Percentiles rank a stretch among this genome's conserved stretches.
Conservation (phyloP, 2,329 filamentous ascomycete species). For the Cladosporium sp. region DNA sequence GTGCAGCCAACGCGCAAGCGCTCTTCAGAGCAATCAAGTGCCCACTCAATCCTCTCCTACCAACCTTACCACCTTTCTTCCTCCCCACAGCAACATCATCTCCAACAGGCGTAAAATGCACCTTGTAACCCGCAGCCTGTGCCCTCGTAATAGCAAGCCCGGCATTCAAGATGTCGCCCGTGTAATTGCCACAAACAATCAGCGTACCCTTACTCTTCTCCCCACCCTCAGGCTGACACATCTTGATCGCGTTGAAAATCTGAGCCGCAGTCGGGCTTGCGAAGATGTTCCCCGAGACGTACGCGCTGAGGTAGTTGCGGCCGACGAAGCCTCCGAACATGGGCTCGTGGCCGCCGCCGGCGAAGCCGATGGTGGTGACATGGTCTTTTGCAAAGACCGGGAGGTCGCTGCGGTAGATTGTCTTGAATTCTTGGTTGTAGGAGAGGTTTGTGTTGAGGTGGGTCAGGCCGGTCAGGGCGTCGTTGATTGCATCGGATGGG, state of each 20-base stretch:
- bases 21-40: constrained; percentile 62
- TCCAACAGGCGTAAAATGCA: constrained; percentile 61
- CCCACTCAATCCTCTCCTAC: constrained; percentile 61
- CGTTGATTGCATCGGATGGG: constrained; percentile 37
- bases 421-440: constrained; percentile 39
- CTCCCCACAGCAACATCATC: constrained; percentile 66
- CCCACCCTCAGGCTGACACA: constrained; percentile 52
- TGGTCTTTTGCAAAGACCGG: constrained; percentile 32
- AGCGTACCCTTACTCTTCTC: constrained; percentile 50
- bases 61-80: constrained; percentile 57
- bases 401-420: constrained; percentile 39
- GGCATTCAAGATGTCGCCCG: constrained; percentile 64
- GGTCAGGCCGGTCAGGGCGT: constrained; percentile 38
- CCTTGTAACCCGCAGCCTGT: constrained; percentile 54
- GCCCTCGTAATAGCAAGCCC: constrained; percentile 61
- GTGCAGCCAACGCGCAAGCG: constrained; percentile 55
- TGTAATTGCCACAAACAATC: constrained; percentile 65
- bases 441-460: constrained; percentile 37
- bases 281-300: constrained; percentile 64
- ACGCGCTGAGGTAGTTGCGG: constrained; percentile 60
- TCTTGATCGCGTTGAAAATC: constrained; percentile 59
- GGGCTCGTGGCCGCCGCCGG: constrained; percentile 51
- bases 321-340: constrained; percentile 67
- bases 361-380: constrained; percentile 40
- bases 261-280: constrained; percentile 64